Evolutionary conservation across 2,329 filamentous ascomycete species (phyloP), one percentile per base, ranked within the genome.

Genomic region (Fusarium luffae): DNA sequence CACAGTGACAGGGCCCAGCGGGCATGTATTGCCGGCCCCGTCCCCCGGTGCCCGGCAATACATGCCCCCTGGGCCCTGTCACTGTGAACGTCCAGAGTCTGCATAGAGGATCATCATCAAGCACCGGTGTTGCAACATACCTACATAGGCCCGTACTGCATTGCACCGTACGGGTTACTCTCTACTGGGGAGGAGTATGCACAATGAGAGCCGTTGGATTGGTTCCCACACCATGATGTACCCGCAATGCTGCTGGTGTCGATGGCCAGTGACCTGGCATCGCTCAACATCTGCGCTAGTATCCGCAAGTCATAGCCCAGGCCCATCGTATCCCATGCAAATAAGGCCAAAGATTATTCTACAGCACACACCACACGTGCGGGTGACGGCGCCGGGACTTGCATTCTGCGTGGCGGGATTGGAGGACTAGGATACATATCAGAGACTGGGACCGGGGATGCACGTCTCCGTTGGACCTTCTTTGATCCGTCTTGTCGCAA

Each of bases 221-320:
- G 69, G 72, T 59, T 63, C 60, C 66, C 62, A 73, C 64, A 67
- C 70, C 64, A 73, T 68, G 41, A 23, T 71, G 66, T 70, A 69
- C 67, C 69, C 72, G 65, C 61, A 63, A 69, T 71, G 63, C 67
- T 51, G 73, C 72, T 71, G 73, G 71, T 65, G 69, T 74, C 57
- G 64, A 74, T 71, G 63, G 58, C 64, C 56, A 73, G 59, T 63
- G 59, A 65, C 60, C 64, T 72, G 69, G 71, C 71, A 75, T 74
- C 67, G 69, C 68, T 69, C 59, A 54, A 70, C 51, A 59, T 57
- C 63, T 62, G 69, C 69, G 68, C 73, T 75, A 74, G 69, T 71
- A 69, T 75, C 73, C 73, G 73, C 73, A 74, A 72, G 73, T 74
- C 73, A 75, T 75, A 72, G 66, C 59, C 59, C 66, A 61, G 68